Evolutionary conservation across 345 rosid genomes (phyloP).

Genomic region (Jatropha curcas): DNA sequence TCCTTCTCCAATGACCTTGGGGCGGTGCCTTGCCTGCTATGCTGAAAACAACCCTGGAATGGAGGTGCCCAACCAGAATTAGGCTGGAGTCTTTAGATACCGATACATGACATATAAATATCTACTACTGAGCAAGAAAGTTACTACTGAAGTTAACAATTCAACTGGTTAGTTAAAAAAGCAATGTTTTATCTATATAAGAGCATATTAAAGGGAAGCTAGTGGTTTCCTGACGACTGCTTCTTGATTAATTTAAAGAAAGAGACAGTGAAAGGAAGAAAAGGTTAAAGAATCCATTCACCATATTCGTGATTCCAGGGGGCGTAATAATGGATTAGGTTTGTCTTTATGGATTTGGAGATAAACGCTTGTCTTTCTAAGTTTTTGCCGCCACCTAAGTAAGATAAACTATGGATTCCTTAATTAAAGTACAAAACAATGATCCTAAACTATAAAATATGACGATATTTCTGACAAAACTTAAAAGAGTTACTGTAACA

Average conservation of each 20-base stretch:
- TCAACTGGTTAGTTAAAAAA: not conserved
- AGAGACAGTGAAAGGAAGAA: not conserved
- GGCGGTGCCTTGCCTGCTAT: not conserved
- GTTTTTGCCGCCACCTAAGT: not conserved
- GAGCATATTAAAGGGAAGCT: not conserved
- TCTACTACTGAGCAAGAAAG: too few relatives aligned
- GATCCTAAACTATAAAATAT: too few relatives aligned
- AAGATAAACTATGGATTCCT: not conserved
- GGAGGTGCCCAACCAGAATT: too few relatives aligned
- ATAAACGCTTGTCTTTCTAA: not conserved
- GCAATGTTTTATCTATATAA: not conserved
- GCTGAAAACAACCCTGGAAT: slow-evolving; percentile 1
- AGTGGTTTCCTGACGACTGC: not conserved
- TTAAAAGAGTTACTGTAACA: not conserved
- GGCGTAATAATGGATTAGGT: too few relatives aligned
- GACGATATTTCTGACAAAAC: not conserved
- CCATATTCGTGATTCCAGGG: too few relatives aligned
- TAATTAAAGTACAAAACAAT: too few relatives aligned
- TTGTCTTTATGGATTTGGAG: slow-evolving; percentile 8
- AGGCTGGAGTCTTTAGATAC: not conserved
- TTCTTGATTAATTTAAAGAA: not conserved
- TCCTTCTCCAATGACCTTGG: slow-evolving; percentile 19
- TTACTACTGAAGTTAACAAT: too few relatives aligned
- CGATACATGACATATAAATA: not conserved
- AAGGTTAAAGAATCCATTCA: not conserved